A percentile compares a stretch with the other conserved stretches of the same genome.
These are phyloP conservation scores for Tubosaeta brunneosetosa DNA, from an alignment of 768 basidiomycete genomes.

Conservation along the genomic window DNA sequence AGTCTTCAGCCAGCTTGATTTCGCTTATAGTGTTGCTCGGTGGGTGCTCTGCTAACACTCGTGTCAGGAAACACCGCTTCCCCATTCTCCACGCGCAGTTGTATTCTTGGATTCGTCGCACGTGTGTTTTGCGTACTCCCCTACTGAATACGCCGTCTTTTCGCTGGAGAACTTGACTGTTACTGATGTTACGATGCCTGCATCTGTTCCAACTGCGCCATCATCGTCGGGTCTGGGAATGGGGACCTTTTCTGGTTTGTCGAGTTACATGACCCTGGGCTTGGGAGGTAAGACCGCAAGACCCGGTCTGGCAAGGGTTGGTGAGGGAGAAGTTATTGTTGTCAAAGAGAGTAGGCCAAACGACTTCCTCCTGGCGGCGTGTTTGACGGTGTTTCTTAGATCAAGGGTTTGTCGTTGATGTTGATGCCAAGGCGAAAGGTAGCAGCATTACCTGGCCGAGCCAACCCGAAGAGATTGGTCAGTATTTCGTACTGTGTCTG, in stretches of 20 bases:
- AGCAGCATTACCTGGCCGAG: slow-evolving; percentile 65
- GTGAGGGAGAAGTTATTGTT: slow-evolving; percentile 62
- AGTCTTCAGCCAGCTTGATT: not conserved
- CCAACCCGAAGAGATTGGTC: slow-evolving; percentile 80
- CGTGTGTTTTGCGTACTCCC: slow-evolving; percentile 76
- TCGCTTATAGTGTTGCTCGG: not conserved
- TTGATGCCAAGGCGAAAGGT: slow-evolving; percentile 51
- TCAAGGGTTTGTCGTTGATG: slow-evolving; percentile 61
- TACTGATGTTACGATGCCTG: slow-evolving; percentile 49
- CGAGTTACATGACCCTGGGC: slow-evolving; percentile 83
- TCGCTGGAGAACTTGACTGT: slow-evolving; percentile 55
- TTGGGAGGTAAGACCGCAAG: slow-evolving; percentile 65
- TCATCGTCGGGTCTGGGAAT: slow-evolving; percentile 38
- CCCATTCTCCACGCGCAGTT: slow-evolving; percentile 87
- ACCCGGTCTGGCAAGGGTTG: slow-evolving; percentile 52
- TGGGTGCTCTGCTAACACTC: not conserved
- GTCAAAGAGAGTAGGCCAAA: slow-evolving; percentile 71
- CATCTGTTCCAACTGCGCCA: slow-evolving; percentile 31
- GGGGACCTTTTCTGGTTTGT: slow-evolving; percentile 70
- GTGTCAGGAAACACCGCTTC: slow-evolving; percentile 70
- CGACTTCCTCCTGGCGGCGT: not conserved
- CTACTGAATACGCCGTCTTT: slow-evolving; percentile 62
- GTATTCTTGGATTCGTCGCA: slow-evolving; percentile 62
- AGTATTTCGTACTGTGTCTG: slow-evolving; percentile 4
- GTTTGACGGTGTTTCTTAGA: slow-evolving; percentile 37